Conservation (phyloP, 345 rosid genomes). For the Noccaea caerulescens region DNA sequence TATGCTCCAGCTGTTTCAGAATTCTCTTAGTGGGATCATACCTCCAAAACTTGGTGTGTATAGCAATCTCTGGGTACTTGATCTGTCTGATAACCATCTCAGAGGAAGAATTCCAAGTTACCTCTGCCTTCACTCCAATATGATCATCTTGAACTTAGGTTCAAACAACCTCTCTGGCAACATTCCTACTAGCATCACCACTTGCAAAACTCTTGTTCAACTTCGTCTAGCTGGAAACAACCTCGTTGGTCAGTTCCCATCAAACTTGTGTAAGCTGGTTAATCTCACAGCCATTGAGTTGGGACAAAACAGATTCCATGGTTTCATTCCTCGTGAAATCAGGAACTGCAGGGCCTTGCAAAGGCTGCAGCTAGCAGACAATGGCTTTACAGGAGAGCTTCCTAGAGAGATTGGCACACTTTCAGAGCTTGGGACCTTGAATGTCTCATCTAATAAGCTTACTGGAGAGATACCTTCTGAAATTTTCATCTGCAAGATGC, state of each 20-base stretch:
- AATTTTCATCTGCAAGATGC: conserved; percentile 72
- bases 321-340: conserved; percentile 68
- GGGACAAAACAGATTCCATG: conserved; percentile 69
- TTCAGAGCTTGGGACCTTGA: conserved; percentile 66
- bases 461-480: conserved; percentile 69
- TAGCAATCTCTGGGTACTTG: conserved; percentile 76
- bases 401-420: conserved; percentile 79
- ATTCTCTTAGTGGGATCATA: conserved; percentile 66
- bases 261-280: conserved; percentile 63
- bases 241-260: conserved; percentile 66
- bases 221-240: conserved; percentile 67
- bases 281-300: conserved; percentile 72
- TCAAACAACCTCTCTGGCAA: conserved; percentile 69
- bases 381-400: conserved; percentile 63
- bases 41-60: conserved; percentile 74
- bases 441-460: conserved; percentile 74
- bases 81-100: conserved; percentile 69
- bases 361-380: conserved; percentile 69
- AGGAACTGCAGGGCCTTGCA: conserved; percentile 70
- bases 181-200: conserved; percentile 65
- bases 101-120: conserved; percentile 67
- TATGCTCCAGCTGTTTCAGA: conserved; percentile 81
- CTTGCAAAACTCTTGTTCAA: conserved; percentile 66
- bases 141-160: conserved; percentile 68
- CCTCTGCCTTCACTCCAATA: conserved; percentile 60